A percentile compares a stretch with the other conserved stretches of the same genome.
These are phyloP conservation scores for Venturia nashicola DNA, from an alignment of 2,329 filamentous ascomycete species.

Conservation along the genomic window DNA sequence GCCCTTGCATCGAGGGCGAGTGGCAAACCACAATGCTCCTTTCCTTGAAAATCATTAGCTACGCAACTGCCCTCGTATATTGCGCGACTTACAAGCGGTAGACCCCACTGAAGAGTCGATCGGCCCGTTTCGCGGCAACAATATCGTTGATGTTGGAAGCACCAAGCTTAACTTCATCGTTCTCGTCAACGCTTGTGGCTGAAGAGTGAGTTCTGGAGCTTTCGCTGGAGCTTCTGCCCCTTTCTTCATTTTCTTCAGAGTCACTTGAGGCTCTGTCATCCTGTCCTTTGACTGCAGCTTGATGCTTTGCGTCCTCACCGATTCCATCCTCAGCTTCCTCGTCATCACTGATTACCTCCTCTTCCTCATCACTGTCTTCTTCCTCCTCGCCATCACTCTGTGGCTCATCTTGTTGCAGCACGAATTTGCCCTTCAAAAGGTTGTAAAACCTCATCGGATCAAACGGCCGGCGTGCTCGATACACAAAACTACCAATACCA, in stretches of 20 bases:
- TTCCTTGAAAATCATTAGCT: slow-evolving; percentile 24
- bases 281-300: not conserved
- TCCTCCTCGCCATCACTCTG: slow-evolving; percentile 15
- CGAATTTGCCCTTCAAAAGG: slow-evolving; percentile 22
- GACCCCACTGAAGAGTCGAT: slow-evolving; percentile 41
- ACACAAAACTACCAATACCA: slow-evolving; percentile 55
- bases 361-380: slow-evolving; percentile 16
- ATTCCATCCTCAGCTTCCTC: not conserved
- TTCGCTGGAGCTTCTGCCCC: slow-evolving; percentile 48
- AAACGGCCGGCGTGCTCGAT: slow-evolving; percentile 35
- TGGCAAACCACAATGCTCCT: slow-evolving; percentile 48
- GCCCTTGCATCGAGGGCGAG: slow-evolving; percentile 41
- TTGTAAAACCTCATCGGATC: slow-evolving; percentile 20
- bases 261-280: slow-evolving; percentile 1
- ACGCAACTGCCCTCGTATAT: not conserved
- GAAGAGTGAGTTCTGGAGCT: slow-evolving; percentile 33
- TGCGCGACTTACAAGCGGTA: slow-evolving; percentile 35
- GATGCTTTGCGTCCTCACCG: not conserved
- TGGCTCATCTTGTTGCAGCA: slow-evolving; percentile 19
- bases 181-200: slow-evolving; percentile 14
- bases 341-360: slow-evolving; percentile 7
- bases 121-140: slow-evolving; percentile 43
- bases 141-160: slow-evolving; percentile 14
- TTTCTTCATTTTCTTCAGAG: not conserved
- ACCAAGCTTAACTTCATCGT: slow-evolving; percentile 12